phyloP scores from a whole-genome alignment of 192 early-diverging fungal species.

The Backusella westeae region DNA sequence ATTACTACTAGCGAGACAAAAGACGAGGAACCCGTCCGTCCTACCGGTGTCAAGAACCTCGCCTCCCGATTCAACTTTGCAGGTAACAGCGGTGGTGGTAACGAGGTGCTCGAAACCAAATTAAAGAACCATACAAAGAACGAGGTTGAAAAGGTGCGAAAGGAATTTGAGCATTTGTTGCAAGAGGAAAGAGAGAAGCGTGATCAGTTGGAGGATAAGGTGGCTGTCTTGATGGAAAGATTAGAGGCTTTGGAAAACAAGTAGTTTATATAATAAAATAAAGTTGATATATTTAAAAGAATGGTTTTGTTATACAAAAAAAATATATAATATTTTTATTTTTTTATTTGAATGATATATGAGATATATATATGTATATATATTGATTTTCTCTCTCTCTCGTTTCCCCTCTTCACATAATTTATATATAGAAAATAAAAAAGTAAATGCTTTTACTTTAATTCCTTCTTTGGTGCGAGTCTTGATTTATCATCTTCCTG shows the following conservation, averaged over 20 bases:
- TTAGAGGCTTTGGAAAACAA: conserved; percentile 20
- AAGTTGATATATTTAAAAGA: neutral
- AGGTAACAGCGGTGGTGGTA: conserved; percentile 18
- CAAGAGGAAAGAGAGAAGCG: conserved; percentile 30
- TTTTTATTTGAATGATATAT: neutral
- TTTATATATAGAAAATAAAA: neutral
- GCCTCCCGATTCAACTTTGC: conserved; percentile 31
- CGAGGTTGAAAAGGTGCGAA: conserved; percentile 35
- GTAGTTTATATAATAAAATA: neutral
- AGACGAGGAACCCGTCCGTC: conserved; percentile 13
- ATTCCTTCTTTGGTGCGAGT: conserved; percentile 7
- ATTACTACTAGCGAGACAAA: neutral
- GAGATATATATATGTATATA: neutral
- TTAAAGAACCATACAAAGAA: conserved; percentile 33
- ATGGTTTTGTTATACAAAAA: no score
- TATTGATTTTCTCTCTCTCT: neutral
- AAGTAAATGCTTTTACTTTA: neutral
- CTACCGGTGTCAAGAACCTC: conserved; percentile 30
- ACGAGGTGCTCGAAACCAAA: conserved; percentile 40
- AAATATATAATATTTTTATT: no score
- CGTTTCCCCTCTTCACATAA: neutral
- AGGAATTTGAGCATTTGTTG: conserved; percentile 29
- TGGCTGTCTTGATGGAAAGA: conserved; percentile 16
- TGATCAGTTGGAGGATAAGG: conserved; percentile 24
- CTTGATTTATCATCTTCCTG: conserved; percentile 14